Evolutionary conservation across 371 early-diverging fungal species (phyloP).

Genomic region (Apophysomyces ossiformis): DNA sequence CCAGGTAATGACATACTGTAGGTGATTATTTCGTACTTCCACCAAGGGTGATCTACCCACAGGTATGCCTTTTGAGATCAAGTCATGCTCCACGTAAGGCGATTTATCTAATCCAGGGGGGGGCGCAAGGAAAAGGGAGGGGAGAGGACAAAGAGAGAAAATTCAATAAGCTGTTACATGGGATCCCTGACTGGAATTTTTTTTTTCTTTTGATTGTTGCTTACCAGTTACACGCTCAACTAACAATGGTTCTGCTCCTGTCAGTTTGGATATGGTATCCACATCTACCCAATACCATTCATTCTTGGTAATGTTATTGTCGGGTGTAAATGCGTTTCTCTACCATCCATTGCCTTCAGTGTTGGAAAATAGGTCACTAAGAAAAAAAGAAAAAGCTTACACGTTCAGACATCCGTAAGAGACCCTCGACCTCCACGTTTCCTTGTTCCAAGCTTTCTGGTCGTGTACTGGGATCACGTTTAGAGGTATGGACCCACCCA

Average conservation of each 20-base stretch:
- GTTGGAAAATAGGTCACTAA: too few relatives aligned
- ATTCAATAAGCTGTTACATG: neutral
- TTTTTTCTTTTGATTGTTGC: conserved; percentile 18
- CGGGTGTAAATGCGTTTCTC: conserved; percentile 70
- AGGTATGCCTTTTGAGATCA: conserved; percentile 70
- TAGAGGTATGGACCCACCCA: conserved; percentile 86
- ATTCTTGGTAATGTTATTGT: conserved; percentile 64
- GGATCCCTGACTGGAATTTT: neutral
- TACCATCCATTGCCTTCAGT: conserved; percentile 4
- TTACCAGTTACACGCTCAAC: conserved; percentile 75
- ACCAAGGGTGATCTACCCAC: conserved; percentile 73
- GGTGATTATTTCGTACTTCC: conserved; percentile 84
- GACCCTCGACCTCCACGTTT: conserved; percentile 63
- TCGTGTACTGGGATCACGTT: conserved; percentile 61
- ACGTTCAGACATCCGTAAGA: conserved; percentile 68
- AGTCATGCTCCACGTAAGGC: conserved; percentile 43
- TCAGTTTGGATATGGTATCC: conserved; percentile 71
- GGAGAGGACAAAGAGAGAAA: too few relatives aligned
- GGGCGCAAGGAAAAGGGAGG: neutral
- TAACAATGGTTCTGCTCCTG: conserved; percentile 70
- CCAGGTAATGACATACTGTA: conserved; percentile 91
- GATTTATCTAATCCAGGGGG: conserved; percentile 30
- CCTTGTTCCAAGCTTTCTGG: conserved; percentile 61
- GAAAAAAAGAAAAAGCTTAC: conserved; percentile 17
- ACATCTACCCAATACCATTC: conserved; percentile 89